Percentiles rank a stretch among this genome's conserved stretches.
Conservation (phyloP, 208 protist genomes). For the Leishmania arabica region DNA sequence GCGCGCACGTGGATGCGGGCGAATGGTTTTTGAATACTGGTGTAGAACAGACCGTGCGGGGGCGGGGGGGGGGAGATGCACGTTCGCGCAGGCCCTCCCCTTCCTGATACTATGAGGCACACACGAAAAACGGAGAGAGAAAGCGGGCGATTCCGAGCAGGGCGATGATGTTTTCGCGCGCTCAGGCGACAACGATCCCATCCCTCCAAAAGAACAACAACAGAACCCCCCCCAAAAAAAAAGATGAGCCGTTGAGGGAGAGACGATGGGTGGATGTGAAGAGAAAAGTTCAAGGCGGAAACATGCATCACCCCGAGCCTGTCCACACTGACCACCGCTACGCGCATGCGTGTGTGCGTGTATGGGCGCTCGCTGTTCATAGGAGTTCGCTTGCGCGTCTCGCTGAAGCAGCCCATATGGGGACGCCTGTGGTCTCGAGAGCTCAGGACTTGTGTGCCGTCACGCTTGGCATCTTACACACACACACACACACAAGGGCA, state of each 20-base stretch:
- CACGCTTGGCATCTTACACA: background rate
- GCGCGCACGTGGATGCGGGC: too few species aligned
- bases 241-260: conserved; percentile 5
- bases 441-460: background rate
- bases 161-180: background rate
- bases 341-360: background rate
- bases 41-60: too few species aligned
- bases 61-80: background rate
- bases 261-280: background rate
- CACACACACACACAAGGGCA: too few species aligned
- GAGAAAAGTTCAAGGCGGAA: background rate
- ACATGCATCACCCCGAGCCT: background rate
- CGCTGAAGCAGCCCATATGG: background rate
- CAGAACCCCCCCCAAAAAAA: too few species aligned
- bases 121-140: background rate
- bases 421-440: background rate
- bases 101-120: background rate
- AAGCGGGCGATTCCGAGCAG: background rate
- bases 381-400: background rate
- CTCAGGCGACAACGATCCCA: background rate
- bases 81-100: background rate
- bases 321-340: background rate
- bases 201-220: too few species aligned
- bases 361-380: background rate
- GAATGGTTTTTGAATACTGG: too few species aligned